Evolutionary conservation across 352 stramenopile genomes (phyloP), one percentile per base, ranked within the genome.

Genomic region (Thalassiosira hispida): DNA sequence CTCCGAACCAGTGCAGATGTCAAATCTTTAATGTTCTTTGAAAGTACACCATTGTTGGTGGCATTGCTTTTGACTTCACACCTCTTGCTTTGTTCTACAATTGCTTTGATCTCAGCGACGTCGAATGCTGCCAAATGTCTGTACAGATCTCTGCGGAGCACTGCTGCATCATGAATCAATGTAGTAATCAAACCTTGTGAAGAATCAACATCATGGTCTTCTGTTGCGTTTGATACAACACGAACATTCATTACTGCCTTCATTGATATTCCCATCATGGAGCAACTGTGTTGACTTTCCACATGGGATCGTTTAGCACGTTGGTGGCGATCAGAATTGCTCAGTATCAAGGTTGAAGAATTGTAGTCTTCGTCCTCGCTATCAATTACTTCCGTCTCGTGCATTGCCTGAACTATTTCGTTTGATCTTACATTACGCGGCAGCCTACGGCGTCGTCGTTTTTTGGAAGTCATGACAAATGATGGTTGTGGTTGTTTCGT

Each of bases 131-230:
- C 69, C n/a, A 84, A 63, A 33, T 55, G 55, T 38, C 49, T 22
- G 47, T 84, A 84, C 51, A 84, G 33, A 55, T 84, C 68, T 71
- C 68, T 78, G 31, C 75, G 75, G 6, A 83, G 46, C 12, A 70
- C 44, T 42, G 62, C 51, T 25, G 67, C 67, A 31, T 75, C 67
- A 46, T 53, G n/a, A 23, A 56, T 52, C 25, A 83, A 29, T 0
- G 69, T 56, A 25, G 44, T 65, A 29, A 65, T 68, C 25, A 61
- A 1, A 33, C 23, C 18, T 7, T 44, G 6, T 3, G 12, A 16
- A n/a, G 23, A 42, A 27, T 44, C 23, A 20, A 42, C 22, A 6
- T 33, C 0, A 16, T 35, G 1, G 20, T 16, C 33, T n/a, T 33
- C 33, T 65, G 18, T 3, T 31, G 7, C 7, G 16, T 23, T 71